Evolutionary conservation across 164 flowering plant species (phyloP).

Genomic region (Paratinospora sagittata): DNA sequence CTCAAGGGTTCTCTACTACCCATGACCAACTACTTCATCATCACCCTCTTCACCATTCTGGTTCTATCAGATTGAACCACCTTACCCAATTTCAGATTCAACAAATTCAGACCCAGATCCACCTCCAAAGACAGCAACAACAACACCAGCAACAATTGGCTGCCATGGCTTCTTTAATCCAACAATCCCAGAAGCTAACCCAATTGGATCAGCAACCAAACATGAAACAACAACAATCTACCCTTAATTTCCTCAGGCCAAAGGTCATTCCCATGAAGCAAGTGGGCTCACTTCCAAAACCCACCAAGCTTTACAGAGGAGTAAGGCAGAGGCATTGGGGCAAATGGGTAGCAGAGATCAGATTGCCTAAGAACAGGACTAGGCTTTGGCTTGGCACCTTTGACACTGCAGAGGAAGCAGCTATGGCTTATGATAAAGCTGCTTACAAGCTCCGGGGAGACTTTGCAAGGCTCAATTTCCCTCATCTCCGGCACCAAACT

Average conservation of each 20-base stretch:
- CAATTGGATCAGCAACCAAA: conserved; percentile 8
- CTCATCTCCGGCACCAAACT: conserved; percentile 53
- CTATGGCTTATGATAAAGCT: conserved; percentile 83
- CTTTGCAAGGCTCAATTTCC: conserved; percentile 79
- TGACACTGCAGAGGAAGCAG: conserved; percentile 92
- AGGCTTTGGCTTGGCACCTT: conserved; percentile 93
- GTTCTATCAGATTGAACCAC: conserved; percentile 46
- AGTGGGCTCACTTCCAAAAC: conserved; percentile 45
- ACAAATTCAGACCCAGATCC: conserved; percentile 56
- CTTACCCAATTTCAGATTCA: conserved; percentile 48
- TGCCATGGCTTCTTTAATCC: not conserved
- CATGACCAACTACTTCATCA: conserved; percentile 2
- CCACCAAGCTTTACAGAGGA: conserved; percentile 84
- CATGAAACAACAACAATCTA: not conserved
- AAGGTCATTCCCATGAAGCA: conserved; percentile 60
- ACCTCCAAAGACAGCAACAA: conserved; percentile 25
- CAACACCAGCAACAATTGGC: conserved; percentile 17
- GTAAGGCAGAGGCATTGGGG: conserved; percentile 96
- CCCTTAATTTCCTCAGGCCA: conserved; percentile 39
- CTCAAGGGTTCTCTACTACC: conserved; percentile 24
- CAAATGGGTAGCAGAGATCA: conserved; percentile 94
- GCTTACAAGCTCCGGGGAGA: conserved; percentile 90
- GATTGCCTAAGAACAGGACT: conserved; percentile 80
- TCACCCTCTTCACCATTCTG: conserved; percentile 24
- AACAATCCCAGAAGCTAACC: conserved; percentile 12